Conservation (phyloP, 176 grass and related monocot species). For the Leersia perrieri region DNA sequence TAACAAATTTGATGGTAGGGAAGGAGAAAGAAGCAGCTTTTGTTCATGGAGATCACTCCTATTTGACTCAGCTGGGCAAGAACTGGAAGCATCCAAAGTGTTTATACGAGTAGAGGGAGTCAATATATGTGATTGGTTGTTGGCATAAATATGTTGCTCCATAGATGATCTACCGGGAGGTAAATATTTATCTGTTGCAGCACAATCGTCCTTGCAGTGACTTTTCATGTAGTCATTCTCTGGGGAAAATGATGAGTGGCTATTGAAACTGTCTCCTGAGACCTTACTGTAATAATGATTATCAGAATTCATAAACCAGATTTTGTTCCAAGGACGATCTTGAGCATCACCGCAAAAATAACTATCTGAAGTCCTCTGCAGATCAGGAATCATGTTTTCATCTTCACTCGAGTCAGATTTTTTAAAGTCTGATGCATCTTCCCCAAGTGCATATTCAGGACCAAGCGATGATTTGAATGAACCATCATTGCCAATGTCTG, state of each 20-base stretch:
- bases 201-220: not conserved
- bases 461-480: conserved; percentile 6
- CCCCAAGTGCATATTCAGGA: not conserved
- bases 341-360: conserved; percentile 1
- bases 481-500: conserved; percentile 24
- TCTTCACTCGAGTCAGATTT: not conserved
- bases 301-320: not conserved
- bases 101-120: conserved; percentile 23
- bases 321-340: conserved; percentile 31
- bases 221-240: conserved; percentile 24
- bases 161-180: conserved; percentile 6
- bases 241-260: conserved; percentile 9
- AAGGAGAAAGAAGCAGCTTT: conserved; percentile 17
- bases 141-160: not conserved
- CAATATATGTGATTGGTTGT: conserved; percentile 15
- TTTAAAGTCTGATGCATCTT: not conserved
- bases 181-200: conserved; percentile 12
- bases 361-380: conserved; percentile 14
- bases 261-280: not conserved
- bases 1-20: conserved; percentile 25
- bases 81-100: conserved; percentile 27
- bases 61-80: conserved; percentile 17
- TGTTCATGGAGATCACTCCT: conserved; percentile 14
- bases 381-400: conserved; percentile 24
- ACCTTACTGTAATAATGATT: not conserved